A percentile compares a stretch with the other conserved stretches of the same genome.
These are phyloP conservation scores for Phytophthora foliorum DNA, from an alignment of 352 stramenopile genomes.

Conservation along the genomic window DNA sequence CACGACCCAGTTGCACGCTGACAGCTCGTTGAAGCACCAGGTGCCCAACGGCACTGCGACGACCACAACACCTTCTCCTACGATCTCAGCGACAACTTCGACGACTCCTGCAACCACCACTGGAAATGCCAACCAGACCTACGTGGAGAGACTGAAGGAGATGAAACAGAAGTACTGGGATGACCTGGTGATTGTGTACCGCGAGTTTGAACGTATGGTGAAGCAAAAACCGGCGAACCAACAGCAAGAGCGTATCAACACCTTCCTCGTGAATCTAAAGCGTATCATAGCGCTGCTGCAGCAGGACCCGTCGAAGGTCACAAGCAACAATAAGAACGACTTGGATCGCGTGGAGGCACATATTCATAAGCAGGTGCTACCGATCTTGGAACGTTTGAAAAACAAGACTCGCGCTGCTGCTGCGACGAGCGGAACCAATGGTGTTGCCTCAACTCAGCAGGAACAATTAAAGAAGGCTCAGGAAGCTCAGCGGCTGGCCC, in stretches of 20 bases:
- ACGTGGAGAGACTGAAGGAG: constrained; percentile 78
- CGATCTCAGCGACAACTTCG: constrained; percentile 14
- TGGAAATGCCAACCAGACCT: constrained; percentile 50
- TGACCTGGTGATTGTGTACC: constrained; percentile 83
- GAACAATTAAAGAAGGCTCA: constrained; percentile 77
- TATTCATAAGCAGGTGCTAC: constrained; percentile 87
- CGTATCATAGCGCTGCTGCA: constrained; percentile 84
- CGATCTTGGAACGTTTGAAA: constrained; percentile 79
- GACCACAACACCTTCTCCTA: constrained; percentile 15
- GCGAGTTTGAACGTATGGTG: constrained; percentile 89
- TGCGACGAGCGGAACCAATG: constrained; percentile 16
- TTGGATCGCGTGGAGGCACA: constrained; percentile 85
- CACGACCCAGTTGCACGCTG: constrained; percentile 51
- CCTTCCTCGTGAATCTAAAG: constrained; percentile 83
- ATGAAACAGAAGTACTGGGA: constrained; percentile 89
- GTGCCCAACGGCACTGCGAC: constrained; percentile 26
- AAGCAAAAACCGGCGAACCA: constrained; percentile 84
- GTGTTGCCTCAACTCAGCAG: constrained; percentile 44
- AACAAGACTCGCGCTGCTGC: constrained; percentile 65
- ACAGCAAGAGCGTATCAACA: constrained; percentile 86
- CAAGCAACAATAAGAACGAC: constrained; percentile 81
- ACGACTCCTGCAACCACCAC: constrained; percentile 33
- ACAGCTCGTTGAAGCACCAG: constrained; percentile 49
- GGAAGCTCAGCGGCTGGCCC: constrained; percentile 59
- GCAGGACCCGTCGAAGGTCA: constrained; percentile 83